Evolutionary conservation across 2,329 filamentous ascomycete genomes (phyloP), one percentile per base, ranked within the genome.

Genomic region (Fusarium mundagurra): DNA sequence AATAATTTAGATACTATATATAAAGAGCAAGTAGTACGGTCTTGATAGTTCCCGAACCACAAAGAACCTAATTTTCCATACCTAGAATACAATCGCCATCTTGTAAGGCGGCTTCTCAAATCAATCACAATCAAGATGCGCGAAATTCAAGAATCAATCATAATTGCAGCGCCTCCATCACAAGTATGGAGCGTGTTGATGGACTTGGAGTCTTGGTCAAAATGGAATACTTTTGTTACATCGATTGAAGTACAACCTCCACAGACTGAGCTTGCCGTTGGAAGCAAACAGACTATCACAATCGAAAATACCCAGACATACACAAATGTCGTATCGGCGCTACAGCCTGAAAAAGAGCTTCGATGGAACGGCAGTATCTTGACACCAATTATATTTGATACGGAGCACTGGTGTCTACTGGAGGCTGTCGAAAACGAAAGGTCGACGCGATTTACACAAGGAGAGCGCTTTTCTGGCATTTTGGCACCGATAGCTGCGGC

Each of bases 151-250:
- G 54, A 67, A 18, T 68, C 63, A 8, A 39, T 72, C 6, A 27
- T 20, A 1, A 72, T 72, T 1, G n/a, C 14, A 12, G 68, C 68
- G 1, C 6, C 44, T 4, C 48, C 54, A 2, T 20, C 43, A 1
- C 18, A 33, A 43, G 38, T 72, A 2, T 72, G 63, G 68, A 11
- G 12, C 1, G 11, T 51, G 0, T 27, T 61, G 0, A 68, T 61
- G 48, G 31, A 72, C 5, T 27, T 72, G 0, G 2, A 39, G 4
- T 68, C 53, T 7, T 72, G 69, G 69, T 2, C 53, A 16, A 14
- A 43, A 14, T 71, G 69, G 63, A 72, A 71, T 4, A 64, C 63
- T 0, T 72, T 68, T 18, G 69, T 72, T 2, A 53, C 68, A 5
- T 71, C 54, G 1, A 64, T 71, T 2, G 5, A 61, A 51, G 57